Evolutionary conservation across 192 early-diverging fungal species (phyloP).

Genomic region (Rhizophagus sp.): DNA sequence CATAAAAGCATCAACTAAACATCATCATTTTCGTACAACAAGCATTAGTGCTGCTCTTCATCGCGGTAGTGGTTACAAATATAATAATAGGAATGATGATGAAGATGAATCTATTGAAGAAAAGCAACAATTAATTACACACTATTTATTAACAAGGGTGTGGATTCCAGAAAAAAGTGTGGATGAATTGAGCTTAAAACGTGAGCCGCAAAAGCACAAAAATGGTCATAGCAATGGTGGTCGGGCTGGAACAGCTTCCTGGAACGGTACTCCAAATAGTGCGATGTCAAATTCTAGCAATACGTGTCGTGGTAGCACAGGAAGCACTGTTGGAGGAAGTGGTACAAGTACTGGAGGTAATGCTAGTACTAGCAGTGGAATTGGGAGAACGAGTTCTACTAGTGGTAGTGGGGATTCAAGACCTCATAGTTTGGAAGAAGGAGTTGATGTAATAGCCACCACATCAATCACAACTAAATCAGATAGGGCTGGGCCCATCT

Average conservation of each 20-base stretch:
- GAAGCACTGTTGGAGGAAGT: constrained; percentile 33
- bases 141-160: constrained; percentile 71
- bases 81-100: constrained; percentile 45
- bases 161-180: constrained; percentile 77
- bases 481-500: constrained; percentile 20
- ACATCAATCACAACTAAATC: neutral
- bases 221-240: constrained; percentile 4
- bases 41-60: constrained; percentile 50
- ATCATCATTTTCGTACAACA: constrained; percentile 49
- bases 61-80: constrained; percentile 44
- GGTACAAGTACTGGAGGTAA: constrained; percentile 34
- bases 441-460: neutral
- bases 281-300: constrained; percentile 9
- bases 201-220: constrained; percentile 63
- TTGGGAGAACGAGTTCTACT: constrained; percentile 23
- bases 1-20: constrained; percentile 52
- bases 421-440: constrained; percentile 46
- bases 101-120: constrained; percentile 58
- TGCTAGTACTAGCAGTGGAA: constrained; percentile 32
- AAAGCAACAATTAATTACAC: constrained; percentile 62
- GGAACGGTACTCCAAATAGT: constrained; percentile 14
- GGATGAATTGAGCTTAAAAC: constrained; percentile 64
- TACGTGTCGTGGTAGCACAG: constrained; percentile 14
- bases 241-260: neutral
- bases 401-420: constrained; percentile 38